These are phyloP conservation scores for Sugiyamaella grinbergsii DNA, from an alignment of 1,139 yeast genomes.

Conservation along the genomic window DNA sequence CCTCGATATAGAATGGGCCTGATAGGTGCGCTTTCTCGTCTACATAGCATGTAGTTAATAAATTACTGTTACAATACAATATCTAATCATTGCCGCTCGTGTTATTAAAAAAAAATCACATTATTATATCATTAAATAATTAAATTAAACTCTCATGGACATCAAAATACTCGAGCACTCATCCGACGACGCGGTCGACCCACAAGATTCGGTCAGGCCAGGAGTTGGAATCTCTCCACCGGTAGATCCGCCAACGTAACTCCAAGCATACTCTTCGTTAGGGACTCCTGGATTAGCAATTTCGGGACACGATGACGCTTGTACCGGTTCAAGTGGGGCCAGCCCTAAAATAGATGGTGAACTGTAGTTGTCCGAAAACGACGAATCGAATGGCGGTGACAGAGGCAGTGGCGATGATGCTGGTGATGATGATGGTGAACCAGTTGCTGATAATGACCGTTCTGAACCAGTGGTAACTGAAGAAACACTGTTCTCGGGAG, in stretches of 20 bases:
- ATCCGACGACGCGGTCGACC: slow-evolving; percentile 19
- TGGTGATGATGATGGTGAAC: not conserved
- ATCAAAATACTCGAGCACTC: slow-evolving; percentile 14
- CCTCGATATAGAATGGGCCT: slow-evolving; percentile 4
- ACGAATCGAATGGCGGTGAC: slow-evolving; percentile 7
- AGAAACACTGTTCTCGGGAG: slow-evolving; percentile 6
- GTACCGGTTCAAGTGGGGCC: slow-evolving; percentile 6
- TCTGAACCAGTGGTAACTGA: slow-evolving; percentile 7
- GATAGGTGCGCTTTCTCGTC: not conserved
- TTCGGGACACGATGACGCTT: not conserved
- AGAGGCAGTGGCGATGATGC: slow-evolving; percentile 3
- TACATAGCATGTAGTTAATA: not conserved
- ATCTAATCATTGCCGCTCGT: too few species aligned
- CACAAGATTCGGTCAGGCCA: slow-evolving; percentile 24
- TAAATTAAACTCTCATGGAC: slow-evolving; percentile 17
- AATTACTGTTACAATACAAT: too few species aligned
- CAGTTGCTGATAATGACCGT: slow-evolving; percentile 1
- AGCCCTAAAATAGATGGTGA: slow-evolving; percentile 7
- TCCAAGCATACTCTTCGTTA: slow-evolving; percentile 19
- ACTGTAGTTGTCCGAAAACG: not conserved
- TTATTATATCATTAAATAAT: slow-evolving; percentile 14
- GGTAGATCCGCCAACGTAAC: slow-evolving; percentile 18
- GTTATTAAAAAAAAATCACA: not conserved
- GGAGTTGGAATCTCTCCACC: slow-evolving; percentile 25
- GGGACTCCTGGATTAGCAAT: not conserved